Conservation (phyloP, 345 rosid species). For the Triadica sebifera region DNA sequence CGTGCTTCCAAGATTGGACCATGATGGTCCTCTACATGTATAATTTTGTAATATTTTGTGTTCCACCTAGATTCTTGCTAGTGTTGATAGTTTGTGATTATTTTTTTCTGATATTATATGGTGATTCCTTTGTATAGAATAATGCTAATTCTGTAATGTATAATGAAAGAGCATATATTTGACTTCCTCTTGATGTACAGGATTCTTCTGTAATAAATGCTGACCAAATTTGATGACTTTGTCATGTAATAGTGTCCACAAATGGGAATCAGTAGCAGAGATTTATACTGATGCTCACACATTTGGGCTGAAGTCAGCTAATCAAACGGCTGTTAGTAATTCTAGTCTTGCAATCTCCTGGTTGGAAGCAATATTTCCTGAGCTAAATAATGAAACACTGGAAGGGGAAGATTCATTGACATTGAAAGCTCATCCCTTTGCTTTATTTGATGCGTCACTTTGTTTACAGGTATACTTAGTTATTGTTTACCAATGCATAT, state of each 20-base stretch:
- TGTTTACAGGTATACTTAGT: slow-evolving; percentile 70
- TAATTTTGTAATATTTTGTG: background rate
- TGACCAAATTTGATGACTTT: slow-evolving; percentile 23
- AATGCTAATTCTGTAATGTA: background rate
- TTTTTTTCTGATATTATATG: background rate
- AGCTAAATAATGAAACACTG: slow-evolving; percentile 50
- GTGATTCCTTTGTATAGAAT: background rate
- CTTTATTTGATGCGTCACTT: slow-evolving; percentile 78
- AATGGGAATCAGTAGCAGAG: slow-evolving; percentile 83
- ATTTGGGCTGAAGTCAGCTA: slow-evolving; percentile 64
- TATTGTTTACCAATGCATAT: background rate
- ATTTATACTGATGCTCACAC: slow-evolving; percentile 76
- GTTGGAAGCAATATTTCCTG: slow-evolving; percentile 93
- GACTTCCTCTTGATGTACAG: background rate
- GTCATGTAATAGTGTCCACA: slow-evolving; percentile 56
- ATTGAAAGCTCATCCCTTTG: slow-evolving; percentile 69
- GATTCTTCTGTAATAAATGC: background rate
- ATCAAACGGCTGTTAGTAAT: slow-evolving; percentile 60
- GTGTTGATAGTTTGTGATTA: background rate
- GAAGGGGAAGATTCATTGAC: slow-evolving; percentile 45
- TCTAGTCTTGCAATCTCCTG: slow-evolving; percentile 81
- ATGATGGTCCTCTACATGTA: background rate
- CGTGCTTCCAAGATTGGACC: slow-evolving; percentile 5
- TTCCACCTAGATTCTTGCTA: slow-evolving; percentile 4
- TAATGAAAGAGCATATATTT: background rate